Conservation (phyloP, 495 filamentous ascomycete species). For the Lophiotrema nucula region DNA sequence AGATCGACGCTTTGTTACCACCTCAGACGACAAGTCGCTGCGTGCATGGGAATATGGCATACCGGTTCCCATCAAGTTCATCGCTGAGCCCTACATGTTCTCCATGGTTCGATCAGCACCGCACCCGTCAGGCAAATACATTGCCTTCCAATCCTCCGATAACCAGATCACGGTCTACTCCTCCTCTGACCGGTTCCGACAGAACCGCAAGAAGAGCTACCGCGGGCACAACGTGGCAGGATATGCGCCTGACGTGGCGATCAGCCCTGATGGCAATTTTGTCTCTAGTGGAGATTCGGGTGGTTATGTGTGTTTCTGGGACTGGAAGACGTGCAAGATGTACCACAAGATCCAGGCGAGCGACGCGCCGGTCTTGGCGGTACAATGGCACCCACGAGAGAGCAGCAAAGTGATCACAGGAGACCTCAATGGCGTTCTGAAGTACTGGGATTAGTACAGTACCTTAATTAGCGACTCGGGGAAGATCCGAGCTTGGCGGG, state of each 20-base stretch:
- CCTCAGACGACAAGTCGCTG: slow-evolving; percentile 92
- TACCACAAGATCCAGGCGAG: slow-evolving; percentile 88
- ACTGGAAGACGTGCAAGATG: slow-evolving; percentile 99
- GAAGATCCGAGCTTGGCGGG: neutral
- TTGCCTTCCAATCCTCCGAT: slow-evolving; percentile 87
- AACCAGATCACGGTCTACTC: slow-evolving; percentile 98
- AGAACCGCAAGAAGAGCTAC: slow-evolving; percentile 96
- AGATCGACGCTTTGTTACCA: slow-evolving; percentile 91
- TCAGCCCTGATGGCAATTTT: slow-evolving; percentile 88
- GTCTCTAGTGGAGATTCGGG: slow-evolving; percentile 78
- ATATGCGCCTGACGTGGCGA: slow-evolving; percentile 84
- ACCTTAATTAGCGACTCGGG: neutral
- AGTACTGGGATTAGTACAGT: slow-evolving; percentile 88
- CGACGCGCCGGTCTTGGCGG: slow-evolving; percentile 72
- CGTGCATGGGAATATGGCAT: slow-evolving; percentile 98
- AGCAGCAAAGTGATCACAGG: slow-evolving; percentile 90
- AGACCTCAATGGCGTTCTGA: slow-evolving; percentile 82
- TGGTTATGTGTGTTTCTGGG: slow-evolving; percentile 94
- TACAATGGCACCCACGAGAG: slow-evolving; percentile 94
- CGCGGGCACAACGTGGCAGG: slow-evolving; percentile 93
- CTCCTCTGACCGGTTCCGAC: slow-evolving; percentile 87
- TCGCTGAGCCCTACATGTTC: slow-evolving; percentile 96
- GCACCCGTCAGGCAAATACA: slow-evolving; percentile 88
- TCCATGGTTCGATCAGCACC: slow-evolving; percentile 74
- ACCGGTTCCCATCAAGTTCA: slow-evolving; percentile 84